A percentile compares a stretch with the other conserved stretches of the same genome.
Conservation (phyloP, 192 early-diverging fungal species). For the Fimicolochytrium jonesii region DNA sequence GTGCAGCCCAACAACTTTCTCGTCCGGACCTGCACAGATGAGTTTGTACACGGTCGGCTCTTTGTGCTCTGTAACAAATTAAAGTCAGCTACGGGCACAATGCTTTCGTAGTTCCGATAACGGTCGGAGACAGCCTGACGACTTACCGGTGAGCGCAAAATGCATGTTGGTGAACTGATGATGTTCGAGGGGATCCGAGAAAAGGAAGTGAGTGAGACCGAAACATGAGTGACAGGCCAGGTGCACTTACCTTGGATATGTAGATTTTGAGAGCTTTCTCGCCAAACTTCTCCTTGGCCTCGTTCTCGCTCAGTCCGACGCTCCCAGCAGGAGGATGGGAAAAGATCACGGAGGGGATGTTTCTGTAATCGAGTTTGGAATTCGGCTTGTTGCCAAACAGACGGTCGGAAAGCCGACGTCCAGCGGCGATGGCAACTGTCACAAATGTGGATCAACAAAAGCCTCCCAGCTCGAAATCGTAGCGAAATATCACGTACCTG, state of each 20-base stretch:
- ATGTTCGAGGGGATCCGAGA: not conserved
- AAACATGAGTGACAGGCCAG: constrained; percentile 2
- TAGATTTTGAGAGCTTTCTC: constrained; percentile 82
- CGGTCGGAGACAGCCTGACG: no score
- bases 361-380: constrained; percentile 84
- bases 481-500: constrained; percentile 51
- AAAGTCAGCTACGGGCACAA: no score
- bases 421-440: constrained; percentile 94
- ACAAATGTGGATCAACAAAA: not conserved
- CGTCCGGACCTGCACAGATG: constrained; percentile 77
- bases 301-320: constrained; percentile 82
- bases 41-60: constrained; percentile 90
- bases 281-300: constrained; percentile 73
- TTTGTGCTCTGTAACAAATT: constrained; percentile 80
- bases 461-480: not conserved
- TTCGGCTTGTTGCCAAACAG: constrained; percentile 76
- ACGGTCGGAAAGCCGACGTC: constrained; percentile 82
- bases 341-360: constrained; percentile 95
- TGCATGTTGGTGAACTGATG: constrained; percentile 88
- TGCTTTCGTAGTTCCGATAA: no score
- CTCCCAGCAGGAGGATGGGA: constrained; percentile 86
- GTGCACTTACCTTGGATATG: constrained; percentile 46
- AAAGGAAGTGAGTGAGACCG: not conserved
- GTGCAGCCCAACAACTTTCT: constrained; percentile 96
- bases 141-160: constrained; percentile 44